Evolutionary conservation across 306 rosid genomes (phyloP), one percentile per base, ranked within the genome.

Genomic region (Hippophae rhamnoides): DNA sequence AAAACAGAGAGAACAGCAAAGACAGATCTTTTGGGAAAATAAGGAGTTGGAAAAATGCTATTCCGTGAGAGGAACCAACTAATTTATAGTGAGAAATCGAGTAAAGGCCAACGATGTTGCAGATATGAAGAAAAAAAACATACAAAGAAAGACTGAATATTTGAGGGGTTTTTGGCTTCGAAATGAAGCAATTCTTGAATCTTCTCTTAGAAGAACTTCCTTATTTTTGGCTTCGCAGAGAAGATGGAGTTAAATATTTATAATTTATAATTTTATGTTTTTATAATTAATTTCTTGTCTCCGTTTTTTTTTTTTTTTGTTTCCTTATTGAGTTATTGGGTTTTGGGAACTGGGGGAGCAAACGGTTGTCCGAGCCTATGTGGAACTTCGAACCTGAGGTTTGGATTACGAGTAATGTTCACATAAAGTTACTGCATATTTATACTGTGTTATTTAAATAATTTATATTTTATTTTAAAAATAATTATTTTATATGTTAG

Each of bases 291-390:
- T 40, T 79, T 18, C 13, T 55, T 60, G n/a, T 13, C 9, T 8
- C 13, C 57, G 23, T 41, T 11, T 48, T 42, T 58, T 10, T 5
- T 56, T 74, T 70, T 72, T 42, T 58, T 10, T 5, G 58, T 74
- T 70, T 72, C 66, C 59, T 64, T 83, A 76, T 74, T 43, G 75
- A 66, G 59, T 64, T 83, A 76, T 74, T 43, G 75, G 86, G 84
- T 62, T 50, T 27, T 69, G 79, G 81, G 64, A 47, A 51, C 62
- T 58, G 76, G 40, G 46, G 38, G 23, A 18, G 73, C 79, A 82
- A 90, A 92, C 98, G 98, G 98, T 72, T 87, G 96, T 85, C 98
- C 98, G 96, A 85, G 69, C 92, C 97, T 72, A 80, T 73, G 48
- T 79, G 92, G 78, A 6, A 0, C 10, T 23, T 56, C 72, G 7